These are phyloP conservation scores for Tricladium varicosporioides DNA, from an alignment of 2,329 filamentous ascomycete genomes.

Conservation along the genomic window DNA sequence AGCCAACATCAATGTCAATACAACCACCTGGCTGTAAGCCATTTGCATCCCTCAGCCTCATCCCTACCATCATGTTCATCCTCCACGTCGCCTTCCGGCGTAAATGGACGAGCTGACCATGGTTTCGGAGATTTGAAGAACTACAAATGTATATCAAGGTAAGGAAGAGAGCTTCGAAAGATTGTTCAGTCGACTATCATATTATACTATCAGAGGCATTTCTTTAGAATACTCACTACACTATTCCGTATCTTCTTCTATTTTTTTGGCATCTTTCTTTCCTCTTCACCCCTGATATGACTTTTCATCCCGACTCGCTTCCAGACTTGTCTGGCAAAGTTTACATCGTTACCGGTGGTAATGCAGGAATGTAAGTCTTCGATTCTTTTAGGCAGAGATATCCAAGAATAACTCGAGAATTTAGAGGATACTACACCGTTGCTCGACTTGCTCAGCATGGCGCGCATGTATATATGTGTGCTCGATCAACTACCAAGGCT, in stretches of 20 bases:
- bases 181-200: no score
- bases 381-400: not conserved
- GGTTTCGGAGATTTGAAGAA: no score
- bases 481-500: constrained; percentile 39
- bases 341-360: constrained; percentile 42
- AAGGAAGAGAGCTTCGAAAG: no score
- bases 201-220: not conserved
- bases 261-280: not conserved
- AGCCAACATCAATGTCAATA: not conserved
- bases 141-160: no score
- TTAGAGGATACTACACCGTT: constrained; percentile 42
- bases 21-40: no score
- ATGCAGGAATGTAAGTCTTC: constrained; percentile 29
- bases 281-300: constrained; percentile 4
- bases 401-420: not conserved
- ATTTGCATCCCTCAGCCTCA: no score
- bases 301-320: constrained; percentile 29
- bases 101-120: no score
- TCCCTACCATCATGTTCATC: no score
- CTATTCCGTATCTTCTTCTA: constrained; percentile 30
- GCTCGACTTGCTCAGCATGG: constrained; percentile 48
- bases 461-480: constrained; percentile 49
- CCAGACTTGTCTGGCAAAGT: constrained; percentile 39
- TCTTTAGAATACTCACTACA: constrained; percentile 38
- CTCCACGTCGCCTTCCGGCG: no score